phyloP scores from a whole-genome alignment of 108 stramenopile species.

The Pseudonitzschia delicatissima region DNA sequence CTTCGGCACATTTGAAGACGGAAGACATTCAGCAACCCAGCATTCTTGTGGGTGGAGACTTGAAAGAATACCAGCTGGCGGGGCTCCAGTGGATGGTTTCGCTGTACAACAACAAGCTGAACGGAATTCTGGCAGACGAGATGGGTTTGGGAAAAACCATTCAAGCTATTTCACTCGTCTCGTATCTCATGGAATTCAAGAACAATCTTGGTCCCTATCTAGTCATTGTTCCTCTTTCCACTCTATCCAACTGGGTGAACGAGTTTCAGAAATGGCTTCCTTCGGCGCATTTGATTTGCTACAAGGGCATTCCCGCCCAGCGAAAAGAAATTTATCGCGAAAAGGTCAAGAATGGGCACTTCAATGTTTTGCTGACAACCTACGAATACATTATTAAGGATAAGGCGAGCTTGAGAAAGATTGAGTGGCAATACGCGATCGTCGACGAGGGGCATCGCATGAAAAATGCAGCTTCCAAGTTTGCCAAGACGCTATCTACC shows the following conservation, averaged over 20 bases:
- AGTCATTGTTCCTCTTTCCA: constrained; percentile 91
- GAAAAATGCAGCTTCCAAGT: constrained; percentile 78
- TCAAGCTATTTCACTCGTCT: constrained; percentile 92
- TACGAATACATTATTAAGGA: constrained; percentile 93
- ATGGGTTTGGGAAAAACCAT: constrained; percentile 91
- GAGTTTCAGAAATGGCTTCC: constrained; percentile 83
- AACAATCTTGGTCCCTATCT: constrained; percentile 80
- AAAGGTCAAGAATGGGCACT: constrained; percentile 72
- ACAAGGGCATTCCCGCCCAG: constrained; percentile 75
- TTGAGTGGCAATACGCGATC: constrained; percentile 87
- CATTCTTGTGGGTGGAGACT: constrained; percentile 70
- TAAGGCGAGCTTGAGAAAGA: constrained; percentile 74
- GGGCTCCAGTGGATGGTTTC: constrained; percentile 97
- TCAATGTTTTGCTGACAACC: constrained; percentile 90
- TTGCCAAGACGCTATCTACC: constrained; percentile 64
- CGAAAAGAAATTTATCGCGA: constrained; percentile 72
- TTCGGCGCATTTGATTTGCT: constrained; percentile 57
- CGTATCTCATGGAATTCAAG: constrained; percentile 84
- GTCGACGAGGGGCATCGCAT: constrained; percentile 92
- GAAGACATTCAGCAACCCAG: constrained; percentile 83
- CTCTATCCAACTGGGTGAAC: constrained; percentile 87
- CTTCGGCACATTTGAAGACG: constrained; percentile 65
- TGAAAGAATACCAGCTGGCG: constrained; percentile 95
- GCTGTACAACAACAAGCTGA: constrained; percentile 86
- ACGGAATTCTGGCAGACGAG: constrained; percentile 79